Conservation (phyloP, 345 rosid species). For the Microthlaspi erraticum region DNA sequence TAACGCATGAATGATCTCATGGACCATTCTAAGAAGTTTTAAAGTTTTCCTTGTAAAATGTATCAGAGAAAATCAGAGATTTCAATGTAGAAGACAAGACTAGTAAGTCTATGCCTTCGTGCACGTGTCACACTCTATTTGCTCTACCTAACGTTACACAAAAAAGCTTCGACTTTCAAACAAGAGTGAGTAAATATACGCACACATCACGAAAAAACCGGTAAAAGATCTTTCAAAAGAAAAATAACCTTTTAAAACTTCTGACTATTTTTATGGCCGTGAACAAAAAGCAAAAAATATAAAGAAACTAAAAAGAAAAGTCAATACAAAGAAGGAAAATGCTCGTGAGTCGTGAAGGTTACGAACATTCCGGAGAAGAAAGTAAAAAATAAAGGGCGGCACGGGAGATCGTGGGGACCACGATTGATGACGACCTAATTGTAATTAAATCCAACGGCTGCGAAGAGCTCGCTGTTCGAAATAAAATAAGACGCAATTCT, state of each 20-base stretch:
- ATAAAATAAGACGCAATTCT: neutral
- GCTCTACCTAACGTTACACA: constrained; percentile 3
- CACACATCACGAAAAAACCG: constrained; percentile 25
- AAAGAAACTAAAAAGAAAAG: neutral
- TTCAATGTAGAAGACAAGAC: constrained; percentile 34
- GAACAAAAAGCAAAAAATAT: constrained; percentile 29
- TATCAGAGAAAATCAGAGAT: constrained; percentile 34
- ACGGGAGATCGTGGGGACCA: constrained; percentile 36
- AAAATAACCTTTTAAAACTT: neutral
- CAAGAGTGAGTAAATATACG: constrained; percentile 27
- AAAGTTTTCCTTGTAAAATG: constrained; percentile 36
- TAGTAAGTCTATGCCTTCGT: neutral
- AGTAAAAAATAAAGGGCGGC: constrained; percentile 26
- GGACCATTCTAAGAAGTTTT: constrained; percentile 36
- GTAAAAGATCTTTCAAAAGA: neutral
- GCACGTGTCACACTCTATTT: constrained; percentile 27
- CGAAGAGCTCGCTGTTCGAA: neutral
- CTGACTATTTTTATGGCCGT: constrained; percentile 31
- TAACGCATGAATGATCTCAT: constrained; percentile 20
- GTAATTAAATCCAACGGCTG: constrained; percentile 39
- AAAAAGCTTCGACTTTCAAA: constrained; percentile 30
- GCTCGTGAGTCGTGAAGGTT: constrained; percentile 38
- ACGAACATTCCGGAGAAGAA: constrained; percentile 43
- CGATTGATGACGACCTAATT: constrained; percentile 35
- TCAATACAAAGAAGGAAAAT: neutral